A percentile compares a stretch with the other conserved stretches of the same genome.
Conservation (phyloP, 305 asterid genomes). For the Solanum aculeatissimum region DNA sequence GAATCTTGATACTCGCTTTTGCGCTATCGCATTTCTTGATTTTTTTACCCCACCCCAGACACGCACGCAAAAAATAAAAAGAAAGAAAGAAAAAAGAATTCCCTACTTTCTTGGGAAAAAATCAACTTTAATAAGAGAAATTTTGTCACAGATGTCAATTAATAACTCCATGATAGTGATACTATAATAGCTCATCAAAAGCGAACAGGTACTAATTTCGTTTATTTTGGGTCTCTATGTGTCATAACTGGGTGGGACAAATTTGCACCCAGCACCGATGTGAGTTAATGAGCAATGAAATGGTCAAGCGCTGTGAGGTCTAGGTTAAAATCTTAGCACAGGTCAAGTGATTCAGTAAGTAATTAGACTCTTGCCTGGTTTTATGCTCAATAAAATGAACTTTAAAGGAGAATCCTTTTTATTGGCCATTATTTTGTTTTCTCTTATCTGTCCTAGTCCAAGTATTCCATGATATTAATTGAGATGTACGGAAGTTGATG, state of each 20-base stretch:
- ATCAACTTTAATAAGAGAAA: not conserved
- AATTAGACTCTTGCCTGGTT: too few relatives aligned
- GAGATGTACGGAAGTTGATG: not conserved
- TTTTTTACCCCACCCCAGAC: too few relatives aligned
- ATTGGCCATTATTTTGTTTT: too few relatives aligned
- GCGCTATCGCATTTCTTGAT: not conserved
- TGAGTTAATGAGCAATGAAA: too few relatives aligned
- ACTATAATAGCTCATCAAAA: not conserved
- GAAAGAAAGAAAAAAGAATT: not conserved
- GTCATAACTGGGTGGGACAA: not conserved
- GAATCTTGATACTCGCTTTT: not conserved
- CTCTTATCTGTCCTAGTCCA: fast-evolving
- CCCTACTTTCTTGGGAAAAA: not conserved
- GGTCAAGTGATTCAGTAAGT: too few relatives aligned
- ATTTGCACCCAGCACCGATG: not conserved
- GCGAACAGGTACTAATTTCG: not conserved
- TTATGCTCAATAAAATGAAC: too few relatives aligned
- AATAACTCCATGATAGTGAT: not conserved
- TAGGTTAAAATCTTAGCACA: too few relatives aligned
- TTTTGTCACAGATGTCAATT: not conserved
- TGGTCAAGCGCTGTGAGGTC: too few relatives aligned
- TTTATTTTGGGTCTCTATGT: not conserved
- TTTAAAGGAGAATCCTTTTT: too few relatives aligned
- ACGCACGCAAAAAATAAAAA: too few relatives aligned
- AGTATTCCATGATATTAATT: too few relatives aligned